Evolutionary conservation across 2,329 filamentous ascomycete species (phyloP), one percentile per base, ranked within the genome.

Genomic region (Fusarium goolgardi): DNA sequence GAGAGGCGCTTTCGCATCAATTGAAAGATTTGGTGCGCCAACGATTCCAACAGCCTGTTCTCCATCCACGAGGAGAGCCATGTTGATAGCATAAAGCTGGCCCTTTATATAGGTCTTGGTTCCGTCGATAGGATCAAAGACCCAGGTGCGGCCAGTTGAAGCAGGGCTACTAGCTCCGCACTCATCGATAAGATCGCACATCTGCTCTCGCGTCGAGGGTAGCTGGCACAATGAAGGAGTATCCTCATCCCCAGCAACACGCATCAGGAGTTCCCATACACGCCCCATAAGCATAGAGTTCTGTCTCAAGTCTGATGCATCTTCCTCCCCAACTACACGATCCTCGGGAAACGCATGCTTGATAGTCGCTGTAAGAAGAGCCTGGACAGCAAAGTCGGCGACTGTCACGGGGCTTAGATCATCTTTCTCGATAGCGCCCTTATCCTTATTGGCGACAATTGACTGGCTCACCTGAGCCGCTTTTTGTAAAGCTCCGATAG

Each of bases 51-150:
- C 77, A 3, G 81, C 75, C 72, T 88, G 85, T 58, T 77, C 75
- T 5, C 85, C 83, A 27, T 81, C 83, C 32, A 83, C 77, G 5
- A 88, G 73, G 5, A 88, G 79, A 3, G 80, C 85, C 20, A 86
- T 79, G 59, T 88, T 88, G 75, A 88, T 84, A 57, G 85, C 86
- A 67, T 88, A 88, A 46, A 86, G 81, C 68, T 86, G 78, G 8
- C 83, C 82, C 13, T 78, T 76, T 11, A 88, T 78, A 55, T 86
- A 88, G 1, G 85, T 86, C 76, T 85, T 83, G 3, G 86, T 88
- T 10, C 86, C 86, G 65, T 88, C 86, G 31, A 88, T 88, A 1
- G 86, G 86, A 69, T 88, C 86, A 69, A 88, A 87, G 0, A 88
- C 81, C 86, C 86, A 88, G 11, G 82, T 81, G 16, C 85, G 75